These are phyloP conservation scores for Heliophila coronopifolia DNA, from an alignment of 441 rosid species.

Conservation along the genomic window DNA sequence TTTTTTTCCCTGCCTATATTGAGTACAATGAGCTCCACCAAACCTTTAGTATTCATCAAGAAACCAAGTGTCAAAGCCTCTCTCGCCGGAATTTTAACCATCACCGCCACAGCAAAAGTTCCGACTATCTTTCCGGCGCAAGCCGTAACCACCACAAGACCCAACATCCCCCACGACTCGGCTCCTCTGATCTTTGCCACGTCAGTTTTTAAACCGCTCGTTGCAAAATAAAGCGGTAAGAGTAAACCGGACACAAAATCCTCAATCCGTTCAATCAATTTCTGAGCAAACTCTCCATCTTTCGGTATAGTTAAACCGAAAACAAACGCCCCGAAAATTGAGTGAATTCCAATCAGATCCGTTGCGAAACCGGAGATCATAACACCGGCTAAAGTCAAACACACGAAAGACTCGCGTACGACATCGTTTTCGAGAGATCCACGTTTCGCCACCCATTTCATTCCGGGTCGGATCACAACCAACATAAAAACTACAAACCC, in stretches of 20 bases:
- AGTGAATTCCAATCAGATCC: slow-evolving; percentile 47
- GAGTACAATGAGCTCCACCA: slow-evolving; percentile 55
- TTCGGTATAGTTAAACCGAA: slow-evolving; percentile 47
- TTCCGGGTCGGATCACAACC: slow-evolving; percentile 27
- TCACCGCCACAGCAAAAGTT: neutral
- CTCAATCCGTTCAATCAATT: slow-evolving; percentile 48
- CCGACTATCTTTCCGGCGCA: slow-evolving; percentile 49
- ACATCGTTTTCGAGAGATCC: slow-evolving; percentile 48
- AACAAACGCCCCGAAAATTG: slow-evolving; percentile 54
- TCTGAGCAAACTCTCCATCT: slow-evolving; percentile 41
- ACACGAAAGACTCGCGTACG: slow-evolving; percentile 40
- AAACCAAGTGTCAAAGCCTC: slow-evolving; percentile 48
- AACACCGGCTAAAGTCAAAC: slow-evolving; percentile 40
- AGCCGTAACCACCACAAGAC: slow-evolving; percentile 41
- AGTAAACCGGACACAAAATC: slow-evolving; percentile 52
- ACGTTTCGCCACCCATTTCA: slow-evolving; percentile 44
- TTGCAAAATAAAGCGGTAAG: slow-evolving; percentile 53
- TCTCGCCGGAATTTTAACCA: slow-evolving; percentile 24
- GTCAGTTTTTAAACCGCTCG: slow-evolving; percentile 50
- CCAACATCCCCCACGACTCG: slow-evolving; percentile 51
- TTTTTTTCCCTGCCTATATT: slow-evolving; percentile 56
- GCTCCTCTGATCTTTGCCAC: slow-evolving; percentile 38
- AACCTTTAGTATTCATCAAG: slow-evolving; percentile 58
- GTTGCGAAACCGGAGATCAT: slow-evolving; percentile 46
- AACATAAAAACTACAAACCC: slow-evolving; percentile 28